Base-by-base conservation (phyloP, 73 alveolate genomes). In the Paramecium biaurelia region DNA sequence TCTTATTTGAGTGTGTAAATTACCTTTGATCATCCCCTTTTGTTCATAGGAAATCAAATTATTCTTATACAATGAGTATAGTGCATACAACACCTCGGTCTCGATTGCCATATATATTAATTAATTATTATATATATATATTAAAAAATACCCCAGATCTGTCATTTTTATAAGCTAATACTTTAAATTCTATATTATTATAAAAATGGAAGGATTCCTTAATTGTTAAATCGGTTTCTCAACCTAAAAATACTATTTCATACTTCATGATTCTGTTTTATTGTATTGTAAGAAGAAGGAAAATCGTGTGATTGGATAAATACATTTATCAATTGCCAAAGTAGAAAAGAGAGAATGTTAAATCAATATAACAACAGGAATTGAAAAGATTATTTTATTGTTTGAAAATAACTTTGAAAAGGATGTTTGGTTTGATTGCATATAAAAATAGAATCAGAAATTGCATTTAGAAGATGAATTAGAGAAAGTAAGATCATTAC, bases 21-120 rank as follows among this genome's bases (percentile, higher is more conserved):
- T 72, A 72, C 86, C 86, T 37, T 72, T 72, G 32, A 72, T 35
- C 58, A 72, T 35, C n/a, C 86, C 86, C 38, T 72, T 72, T 37
- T 72, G 58, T 38, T 72, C 86, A 21, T 10, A 18, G 26, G 86
- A 35, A 38, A 72, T 72, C 28, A 72, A 35, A 72, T 72, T 72
- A 20, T 32, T 72, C 58, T 72, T 14, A 38, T 72, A 72, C 41
- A 72, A 15, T 12, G 26, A 15, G 32, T 42, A 72, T 14, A 72
- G 21, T 34, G 56, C 86, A 38, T 35, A 72, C 15, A 72, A 42
- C 23, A 72, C 86, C 6, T 32, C 56, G 18, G 34, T 28, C 26
- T 72, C 86, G 0, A 72, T 34, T 37, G 86, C 5, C 86, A 72
- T 72, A 34, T 70, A 12, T 28, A 30, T 28, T 28, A 72, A 72